phyloP scores from a whole-genome alignment of 441 rosid species.

The Francoa sonchifolia region DNA sequence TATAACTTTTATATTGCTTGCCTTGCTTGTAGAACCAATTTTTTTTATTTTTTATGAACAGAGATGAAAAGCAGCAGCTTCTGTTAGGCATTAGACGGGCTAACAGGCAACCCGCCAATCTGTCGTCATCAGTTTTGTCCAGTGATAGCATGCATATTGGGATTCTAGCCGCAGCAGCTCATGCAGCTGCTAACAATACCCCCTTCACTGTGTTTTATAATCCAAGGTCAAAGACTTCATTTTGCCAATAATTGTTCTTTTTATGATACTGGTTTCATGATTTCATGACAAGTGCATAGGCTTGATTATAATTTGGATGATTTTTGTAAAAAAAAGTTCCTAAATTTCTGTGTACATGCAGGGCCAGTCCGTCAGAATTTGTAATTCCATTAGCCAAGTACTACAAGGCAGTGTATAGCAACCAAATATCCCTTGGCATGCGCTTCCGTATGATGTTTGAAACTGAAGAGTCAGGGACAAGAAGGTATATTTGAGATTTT shows the following conservation, averaged over 20 bases:
- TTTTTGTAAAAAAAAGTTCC: not conserved
- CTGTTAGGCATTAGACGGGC: slow-evolving; percentile 83
- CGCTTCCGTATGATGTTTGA: slow-evolving; percentile 96
- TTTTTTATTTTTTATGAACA: slow-evolving; percentile 19
- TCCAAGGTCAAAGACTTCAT: slow-evolving; percentile 41
- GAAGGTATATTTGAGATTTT: slow-evolving; percentile 35
- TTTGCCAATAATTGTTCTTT: slow-evolving; percentile 3
- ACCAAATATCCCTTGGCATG: slow-evolving; percentile 85
- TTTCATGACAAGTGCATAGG: too few species aligned
- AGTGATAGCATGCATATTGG: slow-evolving; percentile 99
- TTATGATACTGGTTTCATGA: not conserved
- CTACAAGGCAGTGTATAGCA: slow-evolving; percentile 59
- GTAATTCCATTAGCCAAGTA: slow-evolving; percentile 89
- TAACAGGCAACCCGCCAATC: slow-evolving; percentile 74
- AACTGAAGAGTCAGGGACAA: slow-evolving; percentile 87
- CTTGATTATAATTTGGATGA: too few species aligned
- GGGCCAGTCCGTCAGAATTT: slow-evolving; percentile 92
- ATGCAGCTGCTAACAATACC: slow-evolving; percentile 89
- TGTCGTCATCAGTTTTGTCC: slow-evolving; percentile 87
- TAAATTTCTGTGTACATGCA: slow-evolving; percentile 12
- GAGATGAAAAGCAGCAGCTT: slow-evolving; percentile 88
- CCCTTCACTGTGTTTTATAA: slow-evolving; percentile 85
- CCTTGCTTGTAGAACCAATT: too few species aligned
- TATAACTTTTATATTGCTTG: too few species aligned
- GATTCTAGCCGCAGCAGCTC: slow-evolving; percentile 95